Percentiles rank a stretch among this genome's conserved stretches.
phyloP scores from a whole-genome alignment of 2,329 filamentous ascomycete species.

The Dryadomyces quercus-mongolicae region DNA sequence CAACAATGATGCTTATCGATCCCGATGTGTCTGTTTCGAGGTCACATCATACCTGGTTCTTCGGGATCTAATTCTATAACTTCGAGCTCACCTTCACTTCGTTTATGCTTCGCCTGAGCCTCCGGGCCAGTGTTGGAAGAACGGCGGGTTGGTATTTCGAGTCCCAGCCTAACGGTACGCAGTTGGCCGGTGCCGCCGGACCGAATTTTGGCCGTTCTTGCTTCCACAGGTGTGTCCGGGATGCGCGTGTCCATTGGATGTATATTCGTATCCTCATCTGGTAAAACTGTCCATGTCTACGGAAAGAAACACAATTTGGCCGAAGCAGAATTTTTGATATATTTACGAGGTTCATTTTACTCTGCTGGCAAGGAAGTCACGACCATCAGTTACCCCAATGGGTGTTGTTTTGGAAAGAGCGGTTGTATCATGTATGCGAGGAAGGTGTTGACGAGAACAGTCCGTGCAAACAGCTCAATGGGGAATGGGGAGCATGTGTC shows the following conservation, averaged over 20 bases:
- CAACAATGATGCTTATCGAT: no score
- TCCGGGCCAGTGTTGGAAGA: neutral
- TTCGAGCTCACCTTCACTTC: neutral
- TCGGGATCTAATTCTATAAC: no score
- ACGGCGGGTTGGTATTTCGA: neutral
- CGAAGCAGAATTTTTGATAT: no score
- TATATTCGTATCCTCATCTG: neutral
- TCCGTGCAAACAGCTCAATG: no score
- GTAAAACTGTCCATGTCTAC: neutral
- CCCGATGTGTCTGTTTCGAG: no score
- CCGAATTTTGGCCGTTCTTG: neutral
- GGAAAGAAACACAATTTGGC: neutral
- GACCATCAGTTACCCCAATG: neutral
- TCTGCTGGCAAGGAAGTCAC: neutral
- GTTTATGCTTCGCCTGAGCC: neutral
- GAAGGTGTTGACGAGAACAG: neutral
- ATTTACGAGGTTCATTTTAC: neutral
- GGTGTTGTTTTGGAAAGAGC: no score
- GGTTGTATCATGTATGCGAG: neutral
- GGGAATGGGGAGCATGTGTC: no score
- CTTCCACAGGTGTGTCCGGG: constrained; percentile 5
- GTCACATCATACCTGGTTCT: no score
- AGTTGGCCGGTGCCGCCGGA: neutral
- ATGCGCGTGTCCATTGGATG: constrained; percentile 1
- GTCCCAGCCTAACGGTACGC: neutral